phyloP scores from a whole-genome alignment of 2,329 filamentous ascomycete species.

The Akanthomyces lecanii region DNA sequence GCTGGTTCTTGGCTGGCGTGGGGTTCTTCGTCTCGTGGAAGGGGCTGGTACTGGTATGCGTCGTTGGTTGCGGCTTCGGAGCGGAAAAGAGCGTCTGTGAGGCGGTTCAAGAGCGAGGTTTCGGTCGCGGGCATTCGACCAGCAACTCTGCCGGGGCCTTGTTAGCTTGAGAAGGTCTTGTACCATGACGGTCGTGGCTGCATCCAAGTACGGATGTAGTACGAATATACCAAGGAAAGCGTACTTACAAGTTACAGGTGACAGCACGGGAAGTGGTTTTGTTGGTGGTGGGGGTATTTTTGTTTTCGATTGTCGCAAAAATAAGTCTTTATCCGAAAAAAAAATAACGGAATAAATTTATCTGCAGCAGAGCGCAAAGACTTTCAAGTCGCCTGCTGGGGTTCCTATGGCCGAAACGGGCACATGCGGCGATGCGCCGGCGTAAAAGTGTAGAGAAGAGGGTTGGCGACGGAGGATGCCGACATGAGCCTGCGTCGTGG shows the following conservation, averaged over 20 bases:
- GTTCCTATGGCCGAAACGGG: conserved; percentile 37
- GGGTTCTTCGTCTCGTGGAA: neutral
- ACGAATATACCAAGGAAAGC: too few relatives aligned
- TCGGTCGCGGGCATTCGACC: conserved; percentile 4
- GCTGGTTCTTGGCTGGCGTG: neutral
- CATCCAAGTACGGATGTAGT: neutral
- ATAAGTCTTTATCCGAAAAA: conserved; percentile 23
- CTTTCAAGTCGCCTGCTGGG: conserved; percentile 58
- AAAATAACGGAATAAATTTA: conserved; percentile 32
- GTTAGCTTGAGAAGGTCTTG: neutral
- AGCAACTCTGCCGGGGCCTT: neutral
- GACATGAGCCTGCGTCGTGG: conserved; percentile 17
- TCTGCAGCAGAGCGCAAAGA: conserved; percentile 60
- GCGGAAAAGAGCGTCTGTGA: neutral
- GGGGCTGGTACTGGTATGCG: conserved; percentile 9
- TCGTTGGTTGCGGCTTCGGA: neutral
- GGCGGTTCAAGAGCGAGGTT: neutral
- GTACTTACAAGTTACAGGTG: neutral
- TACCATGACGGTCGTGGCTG: too few relatives aligned
- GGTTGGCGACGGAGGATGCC: conserved; percentile 16
- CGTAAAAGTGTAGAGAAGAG: conserved; percentile 20
- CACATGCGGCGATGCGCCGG: conserved; percentile 42
- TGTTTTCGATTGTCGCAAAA: neutral
- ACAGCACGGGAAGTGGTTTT: neutral
- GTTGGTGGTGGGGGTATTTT: neutral